Base-by-base conservation (phyloP, 768 basidiomycete genomes). In the Clavaria fumosa region DNA sequence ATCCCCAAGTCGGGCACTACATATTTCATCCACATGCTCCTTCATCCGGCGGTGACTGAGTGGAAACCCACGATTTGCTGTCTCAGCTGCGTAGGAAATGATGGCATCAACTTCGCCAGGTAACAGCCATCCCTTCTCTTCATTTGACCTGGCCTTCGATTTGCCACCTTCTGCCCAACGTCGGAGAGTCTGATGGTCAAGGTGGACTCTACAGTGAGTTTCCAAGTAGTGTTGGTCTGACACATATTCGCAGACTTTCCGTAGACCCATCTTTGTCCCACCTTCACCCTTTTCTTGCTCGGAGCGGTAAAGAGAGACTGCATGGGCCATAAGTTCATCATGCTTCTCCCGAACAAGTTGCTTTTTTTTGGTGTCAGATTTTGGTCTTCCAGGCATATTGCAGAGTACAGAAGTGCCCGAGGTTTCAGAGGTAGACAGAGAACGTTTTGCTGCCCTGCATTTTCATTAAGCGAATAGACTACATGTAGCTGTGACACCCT, bases 21-120 rank as follows among this genome's bases (percentile, higher is more conserved):
- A 43, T 19, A 62, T 55, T 1, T 36, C 28, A 43, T 65, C 54
- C 2, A 39, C 26, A 21, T 39, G 38, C 9, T 39, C 30, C 35
- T 54, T 51, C 2, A 66, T 38, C 5, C 47, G 35, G n/a, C 34
- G 15, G 36, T 62, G 60, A 26, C 33, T 55, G 5, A 58, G 48
- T 10, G 59, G 60, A 41, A 62, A 62, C 5, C 59, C 59, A 11
- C 50, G 43, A 14, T 46, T 32, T 7, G 56, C 59, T 22, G 47
- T 35, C 31, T 56, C 52, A 17, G 49, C 34, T 7, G 48, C 39
- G 44, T 48, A 55, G 10, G 45, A 35, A 24, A 65, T 50, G 14
- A 64, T 44, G 5, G 44, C 31, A 4, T 57, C 42, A 6, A 37
- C 50, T 45, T 67, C 57, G 11, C 41, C 46, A 0, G 28, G 12